These are phyloP conservation scores for Phlebiopsis flavidoalba DNA, from an alignment of 768 basidiomycete species.

Conservation along the genomic window DNA sequence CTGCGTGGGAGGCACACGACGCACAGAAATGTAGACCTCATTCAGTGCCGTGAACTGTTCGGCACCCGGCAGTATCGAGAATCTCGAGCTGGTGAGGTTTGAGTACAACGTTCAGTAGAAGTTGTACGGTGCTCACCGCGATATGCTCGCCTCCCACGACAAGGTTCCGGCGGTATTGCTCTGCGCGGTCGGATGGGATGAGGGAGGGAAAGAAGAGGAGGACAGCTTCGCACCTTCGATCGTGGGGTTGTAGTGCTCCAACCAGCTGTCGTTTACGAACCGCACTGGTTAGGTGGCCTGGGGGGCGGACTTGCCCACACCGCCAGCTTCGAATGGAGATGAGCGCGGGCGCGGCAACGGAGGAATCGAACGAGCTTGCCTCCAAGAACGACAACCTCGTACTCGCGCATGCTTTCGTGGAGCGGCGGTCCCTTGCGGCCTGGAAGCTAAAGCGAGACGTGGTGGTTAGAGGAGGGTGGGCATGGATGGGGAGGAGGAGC, in stretches of 20 bases:
- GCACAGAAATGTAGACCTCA: constrained; percentile 77
- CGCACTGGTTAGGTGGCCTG: constrained; percentile 80
- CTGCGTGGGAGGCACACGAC: constrained; percentile 3
- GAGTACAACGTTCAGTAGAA: constrained; percentile 2
- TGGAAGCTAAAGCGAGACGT: neutral
- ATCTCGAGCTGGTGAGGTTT: constrained; percentile 57
- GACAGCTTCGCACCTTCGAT: constrained; percentile 57
- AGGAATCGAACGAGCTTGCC: constrained; percentile 37
- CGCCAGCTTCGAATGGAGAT: constrained; percentile 52
- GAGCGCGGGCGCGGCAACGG: neutral
- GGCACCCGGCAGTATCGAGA: constrained; percentile 79
- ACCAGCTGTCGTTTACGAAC: constrained; percentile 67
- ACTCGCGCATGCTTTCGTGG: constrained; percentile 50
- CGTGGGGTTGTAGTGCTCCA: constrained; percentile 78
- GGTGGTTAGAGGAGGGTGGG: constrained; percentile 2
- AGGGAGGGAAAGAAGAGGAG: neutral
- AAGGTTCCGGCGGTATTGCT: constrained; percentile 64
- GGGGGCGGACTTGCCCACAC: constrained; percentile 86
- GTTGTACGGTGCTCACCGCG: constrained; percentile 40
- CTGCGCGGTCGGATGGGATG: constrained; percentile 28
- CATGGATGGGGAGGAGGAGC: neutral
- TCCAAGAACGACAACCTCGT: constrained; percentile 76
- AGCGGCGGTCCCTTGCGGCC: constrained; percentile 3
- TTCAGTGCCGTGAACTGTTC: constrained; percentile 81
- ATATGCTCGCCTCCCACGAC: constrained; percentile 62